Evolutionary conservation across 2,329 filamentous ascomycete species (phyloP).

Genomic region (Fusarium hostae): DNA sequence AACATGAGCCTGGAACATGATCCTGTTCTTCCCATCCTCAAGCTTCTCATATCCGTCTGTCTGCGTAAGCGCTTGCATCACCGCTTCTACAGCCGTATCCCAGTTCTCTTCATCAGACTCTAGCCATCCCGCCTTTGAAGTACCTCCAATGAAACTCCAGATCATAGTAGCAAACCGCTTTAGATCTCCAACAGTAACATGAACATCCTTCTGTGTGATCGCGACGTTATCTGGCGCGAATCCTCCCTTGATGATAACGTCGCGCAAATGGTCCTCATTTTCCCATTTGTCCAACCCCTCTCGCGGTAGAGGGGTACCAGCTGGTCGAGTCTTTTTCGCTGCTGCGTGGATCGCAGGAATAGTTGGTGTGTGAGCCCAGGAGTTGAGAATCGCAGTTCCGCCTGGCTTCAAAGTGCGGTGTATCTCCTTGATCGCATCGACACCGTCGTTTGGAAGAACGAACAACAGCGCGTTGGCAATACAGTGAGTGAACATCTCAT

Average conservation of each 20-base stretch:
- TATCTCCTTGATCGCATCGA: background rate
- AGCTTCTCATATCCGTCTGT: background rate
- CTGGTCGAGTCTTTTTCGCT: background rate
- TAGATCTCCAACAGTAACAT: background rate
- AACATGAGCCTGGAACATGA: conserved; percentile 14
- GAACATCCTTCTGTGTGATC: background rate
- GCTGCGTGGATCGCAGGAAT: background rate
- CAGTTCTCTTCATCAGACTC: conserved; percentile 14
- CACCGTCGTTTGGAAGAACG: background rate
- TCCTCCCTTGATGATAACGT: background rate
- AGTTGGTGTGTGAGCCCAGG: background rate
- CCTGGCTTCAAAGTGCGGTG: background rate
- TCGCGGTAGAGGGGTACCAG: background rate
- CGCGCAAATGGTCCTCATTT: fast-evolving
- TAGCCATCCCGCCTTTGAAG: conserved; percentile 3
- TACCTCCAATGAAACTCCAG: conserved; percentile 22
- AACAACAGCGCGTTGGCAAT: background rate
- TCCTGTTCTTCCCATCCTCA: background rate
- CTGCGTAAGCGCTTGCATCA: background rate
- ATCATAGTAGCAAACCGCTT: background rate
- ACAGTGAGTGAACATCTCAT: background rate
- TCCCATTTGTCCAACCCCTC: conserved; percentile 16
- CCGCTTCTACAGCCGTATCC: background rate
- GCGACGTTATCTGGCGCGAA: fast-evolving
- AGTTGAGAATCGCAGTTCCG: background rate